phyloP scores from a whole-genome alignment of 2,329 filamentous ascomycete species.

The Fusarium liriodendri region DNA sequence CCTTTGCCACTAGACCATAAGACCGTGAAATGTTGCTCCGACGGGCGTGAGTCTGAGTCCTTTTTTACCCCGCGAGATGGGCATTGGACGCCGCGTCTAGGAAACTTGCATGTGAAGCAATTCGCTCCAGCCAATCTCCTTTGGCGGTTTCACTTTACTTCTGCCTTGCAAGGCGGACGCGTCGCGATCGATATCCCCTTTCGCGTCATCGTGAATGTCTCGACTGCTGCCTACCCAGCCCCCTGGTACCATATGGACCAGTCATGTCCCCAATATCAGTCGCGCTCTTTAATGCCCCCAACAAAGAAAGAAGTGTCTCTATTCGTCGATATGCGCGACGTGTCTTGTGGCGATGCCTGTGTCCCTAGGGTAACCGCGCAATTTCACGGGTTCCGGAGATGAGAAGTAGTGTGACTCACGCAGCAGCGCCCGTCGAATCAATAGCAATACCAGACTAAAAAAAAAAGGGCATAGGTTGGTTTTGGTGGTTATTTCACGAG shows the following conservation, averaged over 20 bases:
- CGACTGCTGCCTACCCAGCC: slow-evolving; percentile 36
- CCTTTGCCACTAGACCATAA: slow-evolving; percentile 20
- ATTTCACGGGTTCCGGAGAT: not conserved
- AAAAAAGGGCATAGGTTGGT: not conserved
- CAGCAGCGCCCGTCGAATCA: not conserved
- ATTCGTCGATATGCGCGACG: slow-evolving; percentile 4
- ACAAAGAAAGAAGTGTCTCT: not conserved
- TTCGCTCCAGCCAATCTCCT: slow-evolving; percentile 2
- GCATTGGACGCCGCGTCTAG: slow-evolving; percentile 12
- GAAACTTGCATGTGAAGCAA: slow-evolving; percentile 4
- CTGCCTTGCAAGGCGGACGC: not conserved
- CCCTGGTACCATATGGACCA: not conserved
- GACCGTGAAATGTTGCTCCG: slow-evolving; percentile 18
- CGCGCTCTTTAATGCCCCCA: not conserved
- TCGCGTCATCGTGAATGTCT: slow-evolving; percentile 15
- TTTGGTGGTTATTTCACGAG: slow-evolving; percentile 1
- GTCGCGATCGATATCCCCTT: slow-evolving; percentile 6
- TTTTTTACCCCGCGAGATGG: not conserved
- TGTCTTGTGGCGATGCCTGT: slow-evolving; percentile 33
- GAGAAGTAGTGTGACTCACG: slow-evolving; percentile 26
- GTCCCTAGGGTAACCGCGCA: slow-evolving; percentile 6
- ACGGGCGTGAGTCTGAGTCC: slow-evolving; percentile 16
- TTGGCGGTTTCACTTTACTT: slow-evolving; percentile 3
- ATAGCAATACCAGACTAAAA: not conserved
- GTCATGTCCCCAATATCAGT: not conserved